Evolutionary conservation across 139 green algal genomes (phyloP).

Genomic region (Tetradesmus lagerheimii): DNA sequence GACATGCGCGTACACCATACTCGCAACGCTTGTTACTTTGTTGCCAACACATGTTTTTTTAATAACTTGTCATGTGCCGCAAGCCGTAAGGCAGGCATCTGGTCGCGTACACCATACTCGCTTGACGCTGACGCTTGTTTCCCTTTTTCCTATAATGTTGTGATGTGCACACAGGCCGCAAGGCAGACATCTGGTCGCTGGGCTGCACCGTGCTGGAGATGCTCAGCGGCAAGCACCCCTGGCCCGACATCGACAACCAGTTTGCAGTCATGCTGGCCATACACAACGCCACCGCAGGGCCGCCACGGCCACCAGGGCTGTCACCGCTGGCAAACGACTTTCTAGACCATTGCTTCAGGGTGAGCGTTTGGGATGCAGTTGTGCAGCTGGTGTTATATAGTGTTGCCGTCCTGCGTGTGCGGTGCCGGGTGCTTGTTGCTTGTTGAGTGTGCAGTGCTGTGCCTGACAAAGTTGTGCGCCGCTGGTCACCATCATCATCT

Average conservation of each 20-base stretch:
- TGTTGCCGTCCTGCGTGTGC: neutral
- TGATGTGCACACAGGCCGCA: slow-evolving; percentile 65
- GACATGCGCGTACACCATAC: too few relatives aligned
- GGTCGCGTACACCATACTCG: slow-evolving; percentile 58
- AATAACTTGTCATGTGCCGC: too few relatives aligned
- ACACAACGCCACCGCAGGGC: slow-evolving; percentile 74
- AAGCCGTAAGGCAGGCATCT: slow-evolving; percentile 93
- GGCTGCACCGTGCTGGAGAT: slow-evolving; percentile 98
- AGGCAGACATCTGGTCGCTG: slow-evolving; percentile 97
- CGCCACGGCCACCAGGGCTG: slow-evolving; percentile 79
- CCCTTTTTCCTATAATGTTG: slow-evolving; percentile 37
- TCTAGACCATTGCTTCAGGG: slow-evolving; percentile 66
- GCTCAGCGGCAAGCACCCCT: slow-evolving; percentile 87
- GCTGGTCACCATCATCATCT: neutral
- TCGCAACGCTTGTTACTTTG: too few relatives aligned
- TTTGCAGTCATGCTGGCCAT: slow-evolving; percentile 92
- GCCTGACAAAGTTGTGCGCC: neutral
- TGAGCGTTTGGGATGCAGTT: neutral
- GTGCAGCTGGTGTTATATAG: too few relatives aligned
- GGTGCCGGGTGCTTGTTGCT: neutral
- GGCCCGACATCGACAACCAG: slow-evolving; percentile 64
- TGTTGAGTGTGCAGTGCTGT: neutral
- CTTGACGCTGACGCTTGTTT: neutral
- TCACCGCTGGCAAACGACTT: slow-evolving; percentile 84
- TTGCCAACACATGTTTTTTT: too few relatives aligned